These are phyloP conservation scores for Silene conica DNA, from an alignment of 148 eudicot genomes.

Conservation along the genomic window DNA sequence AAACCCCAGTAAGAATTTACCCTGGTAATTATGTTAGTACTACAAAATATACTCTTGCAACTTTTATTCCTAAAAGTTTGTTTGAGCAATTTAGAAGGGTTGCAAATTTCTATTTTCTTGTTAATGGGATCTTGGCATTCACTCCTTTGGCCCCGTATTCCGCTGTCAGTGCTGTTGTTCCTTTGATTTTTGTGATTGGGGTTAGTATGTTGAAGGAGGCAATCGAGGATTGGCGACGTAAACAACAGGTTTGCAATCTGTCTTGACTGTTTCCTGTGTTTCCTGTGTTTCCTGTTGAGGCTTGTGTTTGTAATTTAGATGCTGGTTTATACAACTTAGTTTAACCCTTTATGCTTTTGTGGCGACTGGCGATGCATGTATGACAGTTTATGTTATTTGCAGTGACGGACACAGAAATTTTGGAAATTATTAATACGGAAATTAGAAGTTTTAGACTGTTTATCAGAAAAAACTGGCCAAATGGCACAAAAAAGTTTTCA, in stretches of 20 bases:
- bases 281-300: neutral
- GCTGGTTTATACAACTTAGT: too few relatives aligned
- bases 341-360: too few relatives aligned
- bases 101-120: slow-evolving; percentile 90
- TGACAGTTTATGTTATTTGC: neutral
- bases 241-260: slow-evolving; percentile 60
- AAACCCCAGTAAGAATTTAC: slow-evolving; percentile 39
- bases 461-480: too few relatives aligned
- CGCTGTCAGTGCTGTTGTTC: slow-evolving; percentile 76
- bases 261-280: neutral
- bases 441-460: too few relatives aligned
- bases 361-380: too few relatives aligned
- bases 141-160: slow-evolving; percentile 74
- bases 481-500: too few relatives aligned
- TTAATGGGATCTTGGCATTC: slow-evolving; percentile 61
- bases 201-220: slow-evolving; percentile 91
- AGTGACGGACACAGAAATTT: neutral
- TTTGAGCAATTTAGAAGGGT: slow-evolving; percentile 99
- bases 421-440: too few relatives aligned
- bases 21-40: slow-evolving; percentile 70
- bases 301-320: neutral
- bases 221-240: slow-evolving; percentile 73
- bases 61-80: slow-evolving; percentile 84
- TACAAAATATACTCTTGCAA: slow-evolving; percentile 71
- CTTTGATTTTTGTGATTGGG: slow-evolving; percentile 67